Evolutionary conservation across 768 basidiomycete genomes (phyloP), one percentile per base, ranked within the genome.

Genomic region (Artomyces pyxidatus): DNA sequence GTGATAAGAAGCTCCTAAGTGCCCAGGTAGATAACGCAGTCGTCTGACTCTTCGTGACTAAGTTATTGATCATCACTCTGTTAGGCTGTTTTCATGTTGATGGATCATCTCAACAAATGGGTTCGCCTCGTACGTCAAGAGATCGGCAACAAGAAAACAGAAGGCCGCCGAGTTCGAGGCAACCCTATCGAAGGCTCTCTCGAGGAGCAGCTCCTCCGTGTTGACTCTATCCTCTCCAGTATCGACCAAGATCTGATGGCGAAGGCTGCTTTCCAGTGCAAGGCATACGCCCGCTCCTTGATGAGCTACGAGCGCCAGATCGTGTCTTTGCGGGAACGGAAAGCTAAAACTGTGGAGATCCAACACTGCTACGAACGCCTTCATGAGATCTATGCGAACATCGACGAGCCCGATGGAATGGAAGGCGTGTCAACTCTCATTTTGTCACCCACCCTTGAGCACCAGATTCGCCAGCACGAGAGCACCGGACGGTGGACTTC

Each of bases 371-470:
- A 91, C 62, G 96, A 98, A 59, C 80, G 82, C 16, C 71, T 99
- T 6, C 96, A 99, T 58, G 85, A 96, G 65, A 94, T 98, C 52
- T 99, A 99, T 64, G 85, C 95, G 11, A 80, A 93, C 49, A 73
- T 99, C 6, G 92, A 99, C 63, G 93, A 99, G 64, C 96, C 96
- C 0, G 96, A 99, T 66, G 96, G 96, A 14, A 99, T 99, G 96
- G 94, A 97, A 68, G 96, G 96, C 0, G 77, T 98, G 27, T 96
- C 96, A 0, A 81, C 87, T 6, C 68, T 87, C 57, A 87, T 98
- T 48, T 68, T 97, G 11, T 81, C 87, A 0, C 96, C 96, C 0
- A 88, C 89, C 3, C 65, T 98, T 41, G 90, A 97, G 56, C 91
- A 96, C 65, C 92, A 96, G 64, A 98, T 99, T 52, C 83, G 96